phyloP scores from a whole-genome alignment of 495 filamentous ascomycete species.

The Jackrogersella minutella region DNA sequence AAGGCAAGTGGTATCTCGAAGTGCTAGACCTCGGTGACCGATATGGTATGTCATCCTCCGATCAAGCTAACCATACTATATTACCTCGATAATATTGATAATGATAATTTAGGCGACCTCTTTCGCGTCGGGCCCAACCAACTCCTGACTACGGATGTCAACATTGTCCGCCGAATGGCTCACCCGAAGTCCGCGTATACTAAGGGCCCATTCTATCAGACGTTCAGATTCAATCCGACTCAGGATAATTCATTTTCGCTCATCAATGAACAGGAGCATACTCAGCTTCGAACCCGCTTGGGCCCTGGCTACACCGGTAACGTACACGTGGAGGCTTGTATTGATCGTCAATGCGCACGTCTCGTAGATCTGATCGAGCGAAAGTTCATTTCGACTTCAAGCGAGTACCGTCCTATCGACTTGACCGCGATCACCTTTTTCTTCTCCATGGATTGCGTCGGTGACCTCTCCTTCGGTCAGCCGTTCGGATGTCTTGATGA shows the following conservation, averaged over 20 bases:
- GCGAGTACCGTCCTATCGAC: slow-evolving; percentile 15
- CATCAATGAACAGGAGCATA: slow-evolving; percentile 29
- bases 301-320: slow-evolving; percentile 27
- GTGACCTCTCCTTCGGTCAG: slow-evolving; percentile 26
- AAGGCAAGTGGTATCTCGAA: slow-evolving; percentile 25
- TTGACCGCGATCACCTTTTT: slow-evolving; percentile 15
- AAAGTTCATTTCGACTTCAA: slow-evolving; percentile 26
- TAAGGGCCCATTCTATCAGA: slow-evolving; percentile 26
- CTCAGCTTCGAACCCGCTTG: slow-evolving; percentile 22
- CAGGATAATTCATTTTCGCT: slow-evolving; percentile 34
- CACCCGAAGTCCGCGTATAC: slow-evolving; percentile 25
- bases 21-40: slow-evolving; percentile 20
- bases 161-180: slow-evolving; percentile 31
- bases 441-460: slow-evolving; percentile 35
- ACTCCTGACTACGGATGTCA: slow-evolving; percentile 32
- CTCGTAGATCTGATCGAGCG: slow-evolving; percentile 32
- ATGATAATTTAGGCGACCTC: slow-evolving; percentile 18
- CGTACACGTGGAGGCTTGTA: slow-evolving; percentile 22
- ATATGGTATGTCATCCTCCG: slow-evolving; percentile 15
- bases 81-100: neutral
- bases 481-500: slow-evolving; percentile 35
- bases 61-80: neutral
- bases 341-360: slow-evolving; percentile 20
- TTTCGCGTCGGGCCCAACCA: slow-evolving; percentile 33
- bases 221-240: slow-evolving; percentile 30